Percentiles rank a stretch among this genome's conserved stretches.
phyloP scores from a whole-genome alignment of 192 early-diverging fungal species.

The Mycoemilia scoparia region DNA sequence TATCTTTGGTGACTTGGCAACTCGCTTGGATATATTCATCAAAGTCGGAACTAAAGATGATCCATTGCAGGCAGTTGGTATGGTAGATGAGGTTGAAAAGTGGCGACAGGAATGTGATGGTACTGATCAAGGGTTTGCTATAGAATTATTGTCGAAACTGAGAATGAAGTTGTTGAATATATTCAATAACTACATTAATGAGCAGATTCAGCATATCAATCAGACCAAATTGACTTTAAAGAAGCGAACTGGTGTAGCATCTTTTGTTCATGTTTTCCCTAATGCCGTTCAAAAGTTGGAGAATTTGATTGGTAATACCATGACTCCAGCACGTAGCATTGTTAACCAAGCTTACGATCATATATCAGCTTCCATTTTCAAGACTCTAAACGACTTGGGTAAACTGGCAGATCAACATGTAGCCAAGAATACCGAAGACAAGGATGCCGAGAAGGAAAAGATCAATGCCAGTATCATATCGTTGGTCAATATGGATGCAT shows the following conservation, averaged over 20 bases:
- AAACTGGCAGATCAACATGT: constrained; percentile 46
- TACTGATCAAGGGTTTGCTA: constrained; percentile 51
- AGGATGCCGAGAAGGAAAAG: constrained; percentile 57
- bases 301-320: constrained; percentile 32
- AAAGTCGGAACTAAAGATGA: constrained; percentile 62
- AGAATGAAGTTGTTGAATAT: constrained; percentile 39
- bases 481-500: constrained; percentile 92
- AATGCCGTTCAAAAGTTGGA: constrained; percentile 58
- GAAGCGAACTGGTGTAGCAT: constrained; percentile 76
- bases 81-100: constrained; percentile 65
- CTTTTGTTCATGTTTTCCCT: constrained; percentile 78
- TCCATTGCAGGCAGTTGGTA: constrained; percentile 54
- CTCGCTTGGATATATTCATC: constrained; percentile 50
- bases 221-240: constrained; percentile 76
- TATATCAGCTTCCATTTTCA: constrained; percentile 69
- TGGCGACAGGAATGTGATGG: constrained; percentile 44
- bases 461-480: constrained; percentile 75
- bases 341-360: constrained; percentile 67
- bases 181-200: constrained; percentile 71
- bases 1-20: constrained; percentile 53
- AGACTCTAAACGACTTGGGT: constrained; percentile 65
- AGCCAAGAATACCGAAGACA: constrained; percentile 50
- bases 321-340: constrained; percentile 40
- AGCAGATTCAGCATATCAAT: constrained; percentile 79
- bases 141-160: constrained; percentile 46